These are phyloP conservation scores for Penicillium lividum DNA, from an alignment of 495 filamentous ascomycete genomes.

Conservation along the genomic window DNA sequence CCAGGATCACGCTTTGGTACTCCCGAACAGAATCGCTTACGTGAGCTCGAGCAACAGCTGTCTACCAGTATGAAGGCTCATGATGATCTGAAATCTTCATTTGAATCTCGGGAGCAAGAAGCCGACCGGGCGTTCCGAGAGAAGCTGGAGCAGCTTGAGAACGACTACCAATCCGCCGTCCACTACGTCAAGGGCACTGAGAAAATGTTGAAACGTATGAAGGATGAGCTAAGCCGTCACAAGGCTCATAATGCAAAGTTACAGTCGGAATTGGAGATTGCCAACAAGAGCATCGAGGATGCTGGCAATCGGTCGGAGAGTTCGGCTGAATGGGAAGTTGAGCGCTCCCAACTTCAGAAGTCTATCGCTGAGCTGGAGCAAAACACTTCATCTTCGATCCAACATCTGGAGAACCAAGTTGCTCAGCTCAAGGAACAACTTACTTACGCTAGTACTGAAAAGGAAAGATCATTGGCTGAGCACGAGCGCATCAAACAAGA, in stretches of 20 bases:
- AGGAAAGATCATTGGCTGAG: slow-evolving; percentile 58
- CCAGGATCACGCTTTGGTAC: slow-evolving; percentile 74
- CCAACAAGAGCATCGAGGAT: slow-evolving; percentile 42
- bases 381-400: slow-evolving; percentile 63
- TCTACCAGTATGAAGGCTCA: slow-evolving; percentile 75
- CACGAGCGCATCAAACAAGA: slow-evolving; percentile 60
- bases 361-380: slow-evolving; percentile 67
- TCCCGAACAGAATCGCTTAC: slow-evolving; percentile 77
- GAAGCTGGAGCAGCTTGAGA: slow-evolving; percentile 88
- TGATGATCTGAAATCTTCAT: slow-evolving; percentile 74
- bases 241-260: slow-evolving; percentile 82
- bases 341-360: slow-evolving; percentile 65
- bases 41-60: slow-evolving; percentile 89
- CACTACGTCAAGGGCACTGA: slow-evolving; percentile 99
- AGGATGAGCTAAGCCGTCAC: slow-evolving; percentile 88
- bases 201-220: slow-evolving; percentile 98
- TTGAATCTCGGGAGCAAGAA: slow-evolving; percentile 78
- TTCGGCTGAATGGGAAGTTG: slow-evolving; percentile 71
- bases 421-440: slow-evolving; percentile 66
- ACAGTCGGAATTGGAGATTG: slow-evolving; percentile 72
- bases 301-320: slow-evolving; percentile 34
- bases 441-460: slow-evolving; percentile 61
- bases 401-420: slow-evolving; percentile 72
- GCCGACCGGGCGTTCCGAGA: slow-evolving; percentile 83
- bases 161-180: slow-evolving; percentile 98